Conservation (phyloP, 1,284 basidiomycete genomes). For the Heliocybe sulcata region DNA sequence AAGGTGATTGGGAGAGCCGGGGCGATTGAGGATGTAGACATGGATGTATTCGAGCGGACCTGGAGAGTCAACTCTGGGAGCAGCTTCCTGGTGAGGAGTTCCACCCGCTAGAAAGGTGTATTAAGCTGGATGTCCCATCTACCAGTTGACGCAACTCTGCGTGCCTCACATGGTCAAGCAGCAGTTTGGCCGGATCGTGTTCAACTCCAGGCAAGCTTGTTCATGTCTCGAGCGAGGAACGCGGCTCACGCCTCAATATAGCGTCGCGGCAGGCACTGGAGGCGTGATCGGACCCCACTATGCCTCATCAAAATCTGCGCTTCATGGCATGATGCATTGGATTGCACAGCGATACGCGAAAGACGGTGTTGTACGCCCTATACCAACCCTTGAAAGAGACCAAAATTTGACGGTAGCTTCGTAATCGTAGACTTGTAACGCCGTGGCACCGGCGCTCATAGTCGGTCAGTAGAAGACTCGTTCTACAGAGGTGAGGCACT, state of each 20-base stretch:
- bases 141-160: conserved; percentile 41
- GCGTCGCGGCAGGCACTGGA: conserved; percentile 34
- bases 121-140: not conserved
- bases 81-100: conserved; percentile 27
- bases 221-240: conserved; percentile 7
- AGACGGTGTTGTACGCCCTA: conserved; percentile 37
- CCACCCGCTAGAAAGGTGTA: not conserved
- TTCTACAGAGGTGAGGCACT: not conserved
- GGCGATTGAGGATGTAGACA: conserved; percentile 33
- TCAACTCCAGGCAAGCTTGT: conserved; percentile 44
- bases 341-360: conserved; percentile 43
- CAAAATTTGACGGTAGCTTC: not conserved
- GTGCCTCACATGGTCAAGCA: conserved; percentile 42
- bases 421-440: conserved; percentile 38
- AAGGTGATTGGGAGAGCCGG: conserved; percentile 36
- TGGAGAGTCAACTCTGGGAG: conserved; percentile 44
- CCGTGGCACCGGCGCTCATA: conserved; percentile 44
- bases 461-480: conserved; percentile 21
- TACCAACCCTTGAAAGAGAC: not conserved
- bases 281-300: conserved; percentile 51
- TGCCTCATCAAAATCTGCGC: conserved; percentile 46
- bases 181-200: conserved; percentile 42
- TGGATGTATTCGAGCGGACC: conserved; percentile 39
- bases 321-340: conserved; percentile 51
- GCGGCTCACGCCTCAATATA: conserved; percentile 7